Evolutionary conservation across 2,329 filamentous ascomycete genomes (phyloP).

Genomic region (Zarea fungicola): DNA sequence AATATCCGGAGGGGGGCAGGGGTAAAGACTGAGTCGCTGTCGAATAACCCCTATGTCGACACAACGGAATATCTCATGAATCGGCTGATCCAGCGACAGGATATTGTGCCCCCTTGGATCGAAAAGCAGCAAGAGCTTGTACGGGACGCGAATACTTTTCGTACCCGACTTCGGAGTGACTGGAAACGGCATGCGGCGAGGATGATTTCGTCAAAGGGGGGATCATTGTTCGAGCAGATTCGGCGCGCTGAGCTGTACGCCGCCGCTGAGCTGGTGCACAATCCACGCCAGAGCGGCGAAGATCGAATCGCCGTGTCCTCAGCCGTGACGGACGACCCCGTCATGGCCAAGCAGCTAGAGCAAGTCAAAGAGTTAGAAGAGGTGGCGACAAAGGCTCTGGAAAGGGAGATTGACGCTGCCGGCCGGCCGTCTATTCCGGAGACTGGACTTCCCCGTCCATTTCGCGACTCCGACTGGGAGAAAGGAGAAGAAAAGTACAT

Average conservation of each 20-base stretch:
- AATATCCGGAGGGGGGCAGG: conserved; percentile 76
- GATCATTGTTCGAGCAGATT: conserved; percentile 69
- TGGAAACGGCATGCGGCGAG: conserved; percentile 81
- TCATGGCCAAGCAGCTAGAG: conserved; percentile 42
- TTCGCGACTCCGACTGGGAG: conserved; percentile 76
- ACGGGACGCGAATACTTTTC: conserved; percentile 63
- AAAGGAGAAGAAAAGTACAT: conserved; percentile 68
- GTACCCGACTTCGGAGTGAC: conserved; percentile 68
- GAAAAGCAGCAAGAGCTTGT: conserved; percentile 93
- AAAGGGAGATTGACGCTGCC: conserved; percentile 6
- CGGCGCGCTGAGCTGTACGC: conserved; percentile 67
- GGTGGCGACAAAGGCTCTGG: conserved; percentile 13
- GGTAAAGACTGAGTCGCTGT: conserved; percentile 74
- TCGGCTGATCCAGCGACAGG: conserved; percentile 94
- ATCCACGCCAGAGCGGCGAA: conserved; percentile 43
- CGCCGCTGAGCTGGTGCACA: conserved; percentile 62
- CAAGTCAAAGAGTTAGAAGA: conserved; percentile 21
- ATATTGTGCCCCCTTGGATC: conserved; percentile 95
- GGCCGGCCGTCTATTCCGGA: conserved; percentile 6
- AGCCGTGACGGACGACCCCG: conserved; percentile 42
- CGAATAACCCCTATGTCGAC: conserved; percentile 84
- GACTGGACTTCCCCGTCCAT: conserved; percentile 48
- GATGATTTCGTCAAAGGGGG: conserved; percentile 72
- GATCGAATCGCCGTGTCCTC: conserved; percentile 44
- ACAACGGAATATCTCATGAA: conserved; percentile 99